Base-by-base conservation (phyloP, 495 filamentous ascomycete genomes). In the Penicillium pulvis region DNA sequence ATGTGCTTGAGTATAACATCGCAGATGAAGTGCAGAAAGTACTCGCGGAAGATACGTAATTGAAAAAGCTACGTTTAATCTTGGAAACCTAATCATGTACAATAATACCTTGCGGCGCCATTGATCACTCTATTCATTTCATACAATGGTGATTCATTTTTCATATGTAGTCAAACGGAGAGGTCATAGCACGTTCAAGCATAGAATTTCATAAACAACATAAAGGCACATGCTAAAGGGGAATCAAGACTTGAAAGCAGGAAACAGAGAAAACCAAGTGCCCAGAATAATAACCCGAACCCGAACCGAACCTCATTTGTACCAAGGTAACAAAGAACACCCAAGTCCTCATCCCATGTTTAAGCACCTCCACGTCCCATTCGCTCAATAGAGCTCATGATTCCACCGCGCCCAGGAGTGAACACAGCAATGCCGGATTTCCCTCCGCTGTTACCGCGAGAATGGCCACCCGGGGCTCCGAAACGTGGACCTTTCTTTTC, bases 311-410 rank as follows among this genome's bases (percentile, higher is more conserved):
- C 7, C 45, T 6, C 11, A 20, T 8, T 23, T 47, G n/a, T 28
- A 2, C 17, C 45, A 47, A 47, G 4, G 30, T n/a, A 41, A 41
- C 39, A n/a, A 23, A 2, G 1, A 23, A 23, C 20, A 23, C 20
- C 39, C 39, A 41, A 41, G 39, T 14, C 14, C 39, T 6, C 4
- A 41, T 17, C 39, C 9, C 9, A 16, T 41, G 14, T 43, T 31
- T 58, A 67, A 16, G 46, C 62, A 55, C 70, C 71, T 45, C 76
- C 75, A 35, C 74, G 70, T 10, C 85, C 86, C 86, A 88, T 89
- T 70, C 83, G 80, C 74, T 89, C 87, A 72, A 89, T 88, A 6
- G 84, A 87, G 46, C 81, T 83, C 87, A 90, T 87, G 58, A 89
- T 87, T 41, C 86, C 84, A 54, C 80, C 81, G 31, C 82, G 75